phyloP scores from a whole-genome alignment of 768 basidiomycete genomes.

The Tulasnella sp. region DNA sequence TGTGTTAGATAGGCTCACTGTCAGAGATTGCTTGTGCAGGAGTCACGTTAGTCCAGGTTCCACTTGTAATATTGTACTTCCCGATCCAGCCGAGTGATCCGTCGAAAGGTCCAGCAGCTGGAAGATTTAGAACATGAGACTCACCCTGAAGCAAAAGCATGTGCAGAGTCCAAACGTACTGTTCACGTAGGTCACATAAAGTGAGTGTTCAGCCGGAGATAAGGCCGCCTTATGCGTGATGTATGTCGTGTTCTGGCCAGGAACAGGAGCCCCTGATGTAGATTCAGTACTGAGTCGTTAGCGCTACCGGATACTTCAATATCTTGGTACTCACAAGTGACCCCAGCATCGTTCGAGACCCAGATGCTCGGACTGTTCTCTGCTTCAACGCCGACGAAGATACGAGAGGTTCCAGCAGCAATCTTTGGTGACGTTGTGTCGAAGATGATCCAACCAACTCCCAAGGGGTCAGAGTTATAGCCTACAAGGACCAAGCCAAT shows the following conservation, averaged over 20 bases:
- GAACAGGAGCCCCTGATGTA: slow-evolving; percentile 42
- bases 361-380: slow-evolving; percentile 37
- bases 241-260: slow-evolving; percentile 45
- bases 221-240: slow-evolving; percentile 58
- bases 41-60: slow-evolving; percentile 52
- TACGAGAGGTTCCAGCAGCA: slow-evolving; percentile 46
- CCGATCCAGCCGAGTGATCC: slow-evolving; percentile 33
- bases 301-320: no score
- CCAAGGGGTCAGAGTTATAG: slow-evolving; percentile 20
- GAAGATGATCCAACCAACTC: slow-evolving; percentile 50
- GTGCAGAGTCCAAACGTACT: slow-evolving; percentile 24
- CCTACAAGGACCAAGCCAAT: no score
- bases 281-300: neutral
- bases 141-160: neutral
- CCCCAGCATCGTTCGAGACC: slow-evolving; percentile 45
- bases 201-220: slow-evolving; percentile 42
- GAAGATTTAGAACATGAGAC: no score
- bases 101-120: slow-evolving; percentile 21
- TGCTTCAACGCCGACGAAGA: slow-evolving; percentile 48
- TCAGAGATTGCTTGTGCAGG: slow-evolving; percentile 45
- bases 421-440: slow-evolving; percentile 33
- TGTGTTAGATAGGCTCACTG: no score
- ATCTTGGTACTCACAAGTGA: slow-evolving; percentile 37
- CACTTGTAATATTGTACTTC: slow-evolving; percentile 37
- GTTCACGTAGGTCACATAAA: slow-evolving; percentile 54